Base-by-base conservation (phyloP, 2,329 filamentous ascomycete species). In the Fragosphaeria purpurea region DNA sequence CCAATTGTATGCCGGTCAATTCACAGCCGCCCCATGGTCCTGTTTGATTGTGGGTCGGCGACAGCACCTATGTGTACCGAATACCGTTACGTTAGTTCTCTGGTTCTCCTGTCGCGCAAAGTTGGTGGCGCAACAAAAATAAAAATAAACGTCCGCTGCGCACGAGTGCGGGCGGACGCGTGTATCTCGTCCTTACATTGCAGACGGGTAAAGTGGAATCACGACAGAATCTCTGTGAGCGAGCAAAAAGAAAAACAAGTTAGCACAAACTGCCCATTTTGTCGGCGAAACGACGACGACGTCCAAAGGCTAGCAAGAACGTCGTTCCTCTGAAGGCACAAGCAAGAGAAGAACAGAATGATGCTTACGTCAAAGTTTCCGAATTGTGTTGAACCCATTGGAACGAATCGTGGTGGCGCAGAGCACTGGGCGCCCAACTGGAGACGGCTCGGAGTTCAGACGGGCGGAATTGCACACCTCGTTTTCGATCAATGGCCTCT, bases 121-220 rank as follows among this genome's bases (percentile, higher is more conserved):
- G 22, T 22, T 22, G 22, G 22, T 22, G 22, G 22, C 22, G 22
- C 22, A 22, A 22, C 22, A 22, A 22, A 22, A 22, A 22, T 22
- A 22, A 22, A 22, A 22, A 22, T 22, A 22, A 22, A 22, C 22
- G 22, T 22, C 22, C 22, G 22, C 22, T 22, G 22, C 3, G 22
- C 22, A 22, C 22, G 22, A 22, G 22, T 22, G 22, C 22, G 22
- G 22, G 22, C 22, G 22, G 22, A 22, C 22, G 22, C 22, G 22
- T 22, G 22, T 22, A 22, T 32, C 5, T 30, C 30, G 13, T 4
- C 10, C 84, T 61, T 77, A 90, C 86, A 76, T 91, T 91, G 75
- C 86, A 93, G 61, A 91, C 74, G 50, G 87, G 86, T 61, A 91
- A 74, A 52, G 86, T 90, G 60, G 86, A 86, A 70, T 90, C 86